Evolutionary conservation across 2,329 filamentous ascomycete species (phyloP), one percentile per base, ranked within the genome.

Genomic region (Botryotinia calthae): DNA sequence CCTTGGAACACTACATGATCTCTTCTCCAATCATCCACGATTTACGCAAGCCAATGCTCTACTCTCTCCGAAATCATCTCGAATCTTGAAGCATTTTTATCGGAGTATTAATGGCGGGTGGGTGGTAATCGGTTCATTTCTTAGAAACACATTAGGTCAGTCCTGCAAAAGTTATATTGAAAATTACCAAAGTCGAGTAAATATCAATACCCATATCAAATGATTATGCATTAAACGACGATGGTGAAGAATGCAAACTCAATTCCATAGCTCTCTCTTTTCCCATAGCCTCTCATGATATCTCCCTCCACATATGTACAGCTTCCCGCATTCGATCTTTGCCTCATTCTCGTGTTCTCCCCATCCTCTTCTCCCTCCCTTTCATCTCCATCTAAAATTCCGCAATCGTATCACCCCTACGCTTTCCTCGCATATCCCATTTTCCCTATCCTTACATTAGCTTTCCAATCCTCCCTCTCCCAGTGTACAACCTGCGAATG

Each of bases 341-440:
- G 16, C 10, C 51, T 10, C 34, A 31, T 61, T 44, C 9, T n/a
- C 20, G 44, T 65, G 12, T 61, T 16, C n/a, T 10, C 75, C 74
- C 73, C 72, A 44, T 46, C 70, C 68, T 70, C 70, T 65, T 72
- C 72, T 70, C 62, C 44, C 44, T 34, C 44, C 67, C 59, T 66
- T 64, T 42, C n/a, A 59, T 59, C 72, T 75, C 59, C n/a, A 62
- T 63, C 72, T 77, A 98, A 82, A 88, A 95, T 84, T 98, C 95
- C 72, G 86, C 85, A 79, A 97, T 87, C n/a, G 91, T 86, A 81
- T 98, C 95, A 71, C 94, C 95, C 83, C 89, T 92, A 82, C 93
- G 88, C 91, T 98, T 98, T 73, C 90, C 95, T 78, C 94, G 89
- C 78, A 98, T 82, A 66, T 97, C 88, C 82, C 86, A 97, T 81